Evolutionary conservation across 106 monocot genomes (phyloP).

Genomic region (Allium sativum): DNA sequence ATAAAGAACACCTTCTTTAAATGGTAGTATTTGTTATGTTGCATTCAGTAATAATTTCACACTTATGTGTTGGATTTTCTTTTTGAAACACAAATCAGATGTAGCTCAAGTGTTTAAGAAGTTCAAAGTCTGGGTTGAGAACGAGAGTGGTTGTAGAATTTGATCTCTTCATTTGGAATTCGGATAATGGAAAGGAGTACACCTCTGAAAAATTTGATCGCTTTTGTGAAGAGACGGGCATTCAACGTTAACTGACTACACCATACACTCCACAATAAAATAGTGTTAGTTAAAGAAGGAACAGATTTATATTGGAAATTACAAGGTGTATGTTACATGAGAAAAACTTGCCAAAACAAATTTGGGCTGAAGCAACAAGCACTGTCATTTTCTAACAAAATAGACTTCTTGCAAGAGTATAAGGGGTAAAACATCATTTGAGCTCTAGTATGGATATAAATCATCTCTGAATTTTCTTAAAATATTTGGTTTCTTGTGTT

Average conservation of each 20-base stretch:
- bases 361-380: neutral
- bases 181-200: neutral
- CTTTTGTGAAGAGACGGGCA: neutral
- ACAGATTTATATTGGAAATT: slow-evolving; percentile 3
- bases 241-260: neutral
- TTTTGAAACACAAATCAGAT: slow-evolving; percentile 8
- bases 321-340: slow-evolving; percentile 5
- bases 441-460: slow-evolving; percentile 2
- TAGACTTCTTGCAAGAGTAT: neutral
- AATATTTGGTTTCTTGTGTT: slow-evolving; percentile 2
- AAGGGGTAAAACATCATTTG: neutral
- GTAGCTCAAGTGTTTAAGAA: slow-evolving; percentile 4
- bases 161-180: neutral
- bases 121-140: neutral
- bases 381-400: neutral
- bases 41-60: slow-evolving; percentile 1
- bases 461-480: slow-evolving; percentile 3
- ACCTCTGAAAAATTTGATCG: neutral
- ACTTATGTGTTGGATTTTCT: neutral
- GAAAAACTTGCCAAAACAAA: neutral
- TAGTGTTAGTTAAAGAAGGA: neutral
- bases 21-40: slow-evolving; percentile 2
- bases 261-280: slow-evolving; percentile 5
- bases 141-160: slow-evolving; percentile 7
- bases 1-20: neutral